Conservation (phyloP, 495 filamentous ascomycete species). For the Cercophora sp. region DNA sequence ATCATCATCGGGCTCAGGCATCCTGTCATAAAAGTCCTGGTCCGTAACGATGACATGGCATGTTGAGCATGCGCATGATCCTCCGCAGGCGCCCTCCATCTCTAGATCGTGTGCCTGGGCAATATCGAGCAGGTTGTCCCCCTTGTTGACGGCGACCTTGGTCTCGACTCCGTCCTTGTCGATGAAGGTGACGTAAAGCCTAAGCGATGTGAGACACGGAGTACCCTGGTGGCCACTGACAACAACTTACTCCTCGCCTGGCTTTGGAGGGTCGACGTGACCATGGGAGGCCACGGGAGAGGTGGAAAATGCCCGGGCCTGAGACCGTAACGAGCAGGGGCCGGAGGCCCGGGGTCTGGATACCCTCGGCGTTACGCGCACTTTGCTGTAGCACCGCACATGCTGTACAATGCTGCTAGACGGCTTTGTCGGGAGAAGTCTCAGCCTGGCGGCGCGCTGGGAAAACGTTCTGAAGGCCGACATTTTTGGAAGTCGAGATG, state of each 20-base stretch:
- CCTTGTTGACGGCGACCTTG: conserved; percentile 73
- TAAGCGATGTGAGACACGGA: conserved; percentile 30
- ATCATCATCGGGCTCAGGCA: conserved; percentile 90
- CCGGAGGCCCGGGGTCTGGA: not conserved
- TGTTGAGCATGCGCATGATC: conserved; percentile 93
- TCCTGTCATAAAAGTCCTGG: conserved; percentile 80
- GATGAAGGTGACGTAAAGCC: conserved; percentile 85
- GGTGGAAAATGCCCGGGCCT: conserved; percentile 49
- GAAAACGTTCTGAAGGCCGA: conserved; percentile 18
- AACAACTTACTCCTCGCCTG: conserved; percentile 81
- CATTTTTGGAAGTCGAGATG: conserved; percentile 17
- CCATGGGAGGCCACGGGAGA: conserved; percentile 62
- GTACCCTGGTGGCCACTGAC: not conserved
- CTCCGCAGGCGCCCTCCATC: conserved; percentile 98
- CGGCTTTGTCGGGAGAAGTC: conserved; percentile 13
- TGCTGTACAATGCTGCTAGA: conserved; percentile 19
- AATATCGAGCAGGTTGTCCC: conserved; percentile 91
- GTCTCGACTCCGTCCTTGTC: conserved; percentile 82
- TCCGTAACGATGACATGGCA: conserved; percentile 93
- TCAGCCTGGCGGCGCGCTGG: conserved; percentile 18
- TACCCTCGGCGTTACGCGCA: conserved; percentile 11
- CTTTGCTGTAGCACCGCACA: conserved; percentile 20
- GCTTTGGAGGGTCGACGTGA: conserved; percentile 76
- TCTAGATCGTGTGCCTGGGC: conserved; percentile 92
- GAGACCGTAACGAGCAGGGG: not conserved